Conservation (phyloP, 2,329 filamentous ascomycete species). For the Leptoxyphium fumago region DNA sequence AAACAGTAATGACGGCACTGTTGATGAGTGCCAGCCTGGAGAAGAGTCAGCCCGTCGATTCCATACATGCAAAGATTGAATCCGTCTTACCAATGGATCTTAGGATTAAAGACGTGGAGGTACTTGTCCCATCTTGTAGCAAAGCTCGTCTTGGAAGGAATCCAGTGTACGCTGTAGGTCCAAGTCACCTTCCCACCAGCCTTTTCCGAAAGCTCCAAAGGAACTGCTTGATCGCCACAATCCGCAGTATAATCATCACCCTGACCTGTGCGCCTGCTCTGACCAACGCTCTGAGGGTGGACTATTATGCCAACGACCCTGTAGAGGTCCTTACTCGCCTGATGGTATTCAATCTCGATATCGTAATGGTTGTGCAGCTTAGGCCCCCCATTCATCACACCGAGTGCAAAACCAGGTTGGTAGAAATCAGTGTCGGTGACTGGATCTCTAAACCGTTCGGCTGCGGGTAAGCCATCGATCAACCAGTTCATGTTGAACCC, state of each 20-base stretch:
- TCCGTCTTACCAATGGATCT: conserved; percentile 65
- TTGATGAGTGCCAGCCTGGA: conserved; percentile 73
- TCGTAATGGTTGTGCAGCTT: conserved; percentile 90
- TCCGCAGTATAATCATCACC: conserved; percentile 36
- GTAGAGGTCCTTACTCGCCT: conserved; percentile 56
- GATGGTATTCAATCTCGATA: conserved; percentile 83
- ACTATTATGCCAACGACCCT: conserved; percentile 88
- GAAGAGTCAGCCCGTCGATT: no score
- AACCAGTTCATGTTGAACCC: conserved; percentile 93
- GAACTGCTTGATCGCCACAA: conserved; percentile 44
- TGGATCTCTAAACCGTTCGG: conserved; percentile 65
- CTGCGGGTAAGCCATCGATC: conserved; percentile 83
- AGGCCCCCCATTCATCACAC: conserved; percentile 40
- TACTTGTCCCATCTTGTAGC: conserved; percentile 99
- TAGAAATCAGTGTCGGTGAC: conserved; percentile 69
- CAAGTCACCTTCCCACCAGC: conserved; percentile 52
- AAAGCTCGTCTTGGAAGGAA: conserved; percentile 70
- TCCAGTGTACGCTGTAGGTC: conserved; percentile 90
- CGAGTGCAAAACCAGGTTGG: conserved; percentile 74
- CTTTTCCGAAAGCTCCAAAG: conserved; percentile 51
- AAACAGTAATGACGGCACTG: conserved; percentile 85
- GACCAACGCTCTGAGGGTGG: conserved; percentile 57
- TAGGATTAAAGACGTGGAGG: conserved; percentile 88
- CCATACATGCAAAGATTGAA: no score
- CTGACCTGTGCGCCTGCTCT: conserved; percentile 37